Evolutionary conservation across 148 eudicot species (phyloP), one percentile per base, ranked within the genome.

Genomic region (Rhododendron vialii): DNA sequence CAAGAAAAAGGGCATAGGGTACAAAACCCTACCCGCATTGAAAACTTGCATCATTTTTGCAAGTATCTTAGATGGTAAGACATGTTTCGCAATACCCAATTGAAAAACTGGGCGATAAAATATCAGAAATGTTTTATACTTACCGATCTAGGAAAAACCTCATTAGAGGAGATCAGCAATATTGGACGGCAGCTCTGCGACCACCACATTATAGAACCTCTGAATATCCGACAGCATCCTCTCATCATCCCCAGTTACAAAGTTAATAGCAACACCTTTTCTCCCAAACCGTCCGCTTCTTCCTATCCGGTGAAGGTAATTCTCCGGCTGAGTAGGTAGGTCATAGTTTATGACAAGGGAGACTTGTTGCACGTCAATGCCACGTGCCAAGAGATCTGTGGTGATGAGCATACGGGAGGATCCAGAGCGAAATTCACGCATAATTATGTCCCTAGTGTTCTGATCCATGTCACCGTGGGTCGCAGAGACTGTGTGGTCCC

Each of bases 401-500:
- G 96, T 92, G 38, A 94, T 93, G 55, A 94, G 94, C 50, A 94
- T 95, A 82, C 95, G 93, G 15, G 96, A 94, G 3, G 96, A 94
- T 4, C 96, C 96, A 14, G 96, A 94, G 1, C 96, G 91, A 83
- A 94, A 94, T 75, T 94, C 96, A 12, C 94, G 89, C 96, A 94
- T 94, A 48, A 94, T 91, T 55, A 93, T 93, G 63, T 94, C 96
- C 79, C 96, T 89, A 3, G 91, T 92, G 84, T 94, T 94, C 87
- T 92, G 96, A 86, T 92, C 96, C 96, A 94, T 94, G 95, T 94
- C 96, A 81, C 96, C 95, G 8, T 94, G 95, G 17, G 95, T 94
- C 57, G 96, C 93, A 1, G 96, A 94, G 50, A 94, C 96, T 0
- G 96, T 94, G 87, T 94, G 96, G 78, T 94, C 95, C 84, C 96